Percentiles rank a stretch among this genome's conserved stretches.
Conservation (phyloP, 495 filamentous ascomycete species). For the Penicillium cataractarum region DNA sequence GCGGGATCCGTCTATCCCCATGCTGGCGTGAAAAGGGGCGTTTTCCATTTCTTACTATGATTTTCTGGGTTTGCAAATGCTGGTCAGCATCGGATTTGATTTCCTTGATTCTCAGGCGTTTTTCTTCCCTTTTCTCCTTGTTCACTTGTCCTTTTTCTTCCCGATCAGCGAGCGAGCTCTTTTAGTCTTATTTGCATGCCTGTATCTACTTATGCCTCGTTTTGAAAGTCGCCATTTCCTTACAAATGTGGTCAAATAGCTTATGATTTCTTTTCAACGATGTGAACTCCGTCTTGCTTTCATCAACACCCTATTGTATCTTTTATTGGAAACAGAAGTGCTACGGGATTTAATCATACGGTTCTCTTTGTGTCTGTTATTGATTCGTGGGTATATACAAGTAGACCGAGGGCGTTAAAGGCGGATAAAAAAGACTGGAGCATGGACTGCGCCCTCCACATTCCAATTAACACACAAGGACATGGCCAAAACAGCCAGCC, state of each 20-base stretch:
- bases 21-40: slow-evolving; percentile 37
- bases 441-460: too few relatives aligned
- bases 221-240: neutral
- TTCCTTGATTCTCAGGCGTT: slow-evolving; percentile 14
- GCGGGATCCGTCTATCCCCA: slow-evolving; percentile 7
- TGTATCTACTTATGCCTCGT: slow-evolving; percentile 1
- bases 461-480: neutral
- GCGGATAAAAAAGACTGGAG: neutral
- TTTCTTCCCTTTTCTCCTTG: slow-evolving; percentile 1
- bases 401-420: neutral
- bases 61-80: slow-evolving; percentile 17
- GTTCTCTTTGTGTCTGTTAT: neutral
- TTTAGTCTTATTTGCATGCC: slow-evolving; percentile 2
- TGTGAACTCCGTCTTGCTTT: neutral
- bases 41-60: slow-evolving; percentile 10
- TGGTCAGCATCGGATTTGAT: slow-evolving; percentile 23
- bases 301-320: neutral
- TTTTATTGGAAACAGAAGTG: neutral
- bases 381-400: slow-evolving; percentile 17
- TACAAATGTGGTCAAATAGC: slow-evolving; percentile 2
- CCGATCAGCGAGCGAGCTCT: slow-evolving; percentile 10
- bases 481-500: neutral
- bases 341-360: neutral
- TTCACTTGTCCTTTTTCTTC: slow-evolving; percentile 6
- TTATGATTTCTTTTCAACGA: slow-evolving; percentile 1